Evolutionary conservation across 2,329 filamentous ascomycete species (phyloP).

Genomic region (Rosellinia necatrix): DNA sequence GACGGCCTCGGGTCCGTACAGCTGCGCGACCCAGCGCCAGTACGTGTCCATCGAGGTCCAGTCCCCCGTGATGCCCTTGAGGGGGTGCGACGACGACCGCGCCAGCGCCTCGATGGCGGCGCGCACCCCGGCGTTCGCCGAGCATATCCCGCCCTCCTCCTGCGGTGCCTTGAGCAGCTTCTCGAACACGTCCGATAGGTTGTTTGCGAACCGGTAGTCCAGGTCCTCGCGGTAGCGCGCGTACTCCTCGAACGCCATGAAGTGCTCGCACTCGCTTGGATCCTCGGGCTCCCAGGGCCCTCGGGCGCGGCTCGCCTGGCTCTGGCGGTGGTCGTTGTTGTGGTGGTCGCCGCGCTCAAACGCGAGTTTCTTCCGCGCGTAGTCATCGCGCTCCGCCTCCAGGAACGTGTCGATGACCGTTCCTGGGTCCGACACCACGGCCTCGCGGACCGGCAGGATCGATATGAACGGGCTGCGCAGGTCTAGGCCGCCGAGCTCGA

Average conservation of each 20-base stretch:
- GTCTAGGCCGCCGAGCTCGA: slow-evolving; percentile 52
- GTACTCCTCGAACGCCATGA: slow-evolving; percentile 53
- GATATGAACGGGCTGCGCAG: slow-evolving; percentile 52
- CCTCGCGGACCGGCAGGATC: slow-evolving; percentile 46
- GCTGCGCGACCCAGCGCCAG: slow-evolving; percentile 53
- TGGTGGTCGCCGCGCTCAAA: slow-evolving; percentile 40
- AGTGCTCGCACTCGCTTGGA: slow-evolving; percentile 41
- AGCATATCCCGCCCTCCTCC: slow-evolving; percentile 36
- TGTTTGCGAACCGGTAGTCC: slow-evolving; percentile 19
- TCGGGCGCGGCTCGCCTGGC: no score
- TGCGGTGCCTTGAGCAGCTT: slow-evolving; percentile 43
- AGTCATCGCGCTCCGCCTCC: slow-evolving; percentile 42
- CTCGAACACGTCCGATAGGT: slow-evolving; percentile 43
- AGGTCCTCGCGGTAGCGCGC: slow-evolving; percentile 42
- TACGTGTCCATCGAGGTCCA: slow-evolving; percentile 48
- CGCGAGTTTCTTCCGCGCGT: slow-evolving; percentile 41
- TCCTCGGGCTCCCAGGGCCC: slow-evolving; percentile 39
- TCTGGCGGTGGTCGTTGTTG: slow-evolving; percentile 23
- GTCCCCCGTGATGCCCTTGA: slow-evolving; percentile 11
- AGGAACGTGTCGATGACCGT: slow-evolving; percentile 40
- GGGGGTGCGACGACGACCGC: background rate
- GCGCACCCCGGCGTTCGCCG: slow-evolving; percentile 28
- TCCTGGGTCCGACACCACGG: slow-evolving; percentile 35
- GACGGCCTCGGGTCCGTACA: slow-evolving; percentile 52
- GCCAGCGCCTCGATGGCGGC: slow-evolving; percentile 32